A percentile compares a stretch with the other conserved stretches of the same genome.
These are phyloP conservation scores for Ganoderma meredithae DNA, from an alignment of 1,284 basidiomycete species.

Conservation along the genomic window DNA sequence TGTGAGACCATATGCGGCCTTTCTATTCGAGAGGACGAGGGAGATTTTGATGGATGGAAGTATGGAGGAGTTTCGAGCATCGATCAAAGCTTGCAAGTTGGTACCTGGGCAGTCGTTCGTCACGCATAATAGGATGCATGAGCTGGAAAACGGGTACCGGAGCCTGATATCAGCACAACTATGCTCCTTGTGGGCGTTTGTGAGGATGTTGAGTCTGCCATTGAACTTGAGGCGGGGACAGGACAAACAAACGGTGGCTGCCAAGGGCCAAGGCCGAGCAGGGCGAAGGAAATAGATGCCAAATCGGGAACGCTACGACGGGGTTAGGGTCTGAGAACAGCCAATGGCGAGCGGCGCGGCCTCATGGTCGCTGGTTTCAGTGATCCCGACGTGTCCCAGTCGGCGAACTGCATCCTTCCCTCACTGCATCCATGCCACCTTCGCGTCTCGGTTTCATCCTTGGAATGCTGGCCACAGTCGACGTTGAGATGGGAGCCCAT, in stretches of 20 bases:
- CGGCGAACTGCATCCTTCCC: not conserved
- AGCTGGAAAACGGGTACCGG: conserved; percentile 61
- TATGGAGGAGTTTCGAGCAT: conserved; percentile 74
- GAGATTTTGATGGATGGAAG: conserved; percentile 78
- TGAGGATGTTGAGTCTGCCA: conserved; percentile 31
- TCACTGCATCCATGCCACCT: not conserved
- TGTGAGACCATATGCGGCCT: conserved; percentile 89
- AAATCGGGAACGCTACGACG: not conserved
- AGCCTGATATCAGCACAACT: conserved; percentile 82
- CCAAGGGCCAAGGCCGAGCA: not conserved
- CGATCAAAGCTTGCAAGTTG: conserved; percentile 96
- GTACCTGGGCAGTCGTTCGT: conserved; percentile 64
- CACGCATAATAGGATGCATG: not conserved
- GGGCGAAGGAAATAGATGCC: not conserved
- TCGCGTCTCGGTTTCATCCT: not conserved
- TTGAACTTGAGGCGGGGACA: conserved; percentile 14
- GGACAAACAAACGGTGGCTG: not conserved
- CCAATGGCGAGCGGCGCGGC: not conserved
- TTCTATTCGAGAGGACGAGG: conserved; percentile 92
- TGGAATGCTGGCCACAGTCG: not conserved
- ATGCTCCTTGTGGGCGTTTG: conserved; percentile 47
- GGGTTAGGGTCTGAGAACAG: conserved; percentile 1
- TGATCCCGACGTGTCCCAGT: not conserved
- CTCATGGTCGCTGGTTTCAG: not conserved
- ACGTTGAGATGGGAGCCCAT: conserved; percentile 3